phyloP scores from a whole-genome alignment of 1,284 basidiomycete genomes.

The Lentinula novae-zelandiae region DNA sequence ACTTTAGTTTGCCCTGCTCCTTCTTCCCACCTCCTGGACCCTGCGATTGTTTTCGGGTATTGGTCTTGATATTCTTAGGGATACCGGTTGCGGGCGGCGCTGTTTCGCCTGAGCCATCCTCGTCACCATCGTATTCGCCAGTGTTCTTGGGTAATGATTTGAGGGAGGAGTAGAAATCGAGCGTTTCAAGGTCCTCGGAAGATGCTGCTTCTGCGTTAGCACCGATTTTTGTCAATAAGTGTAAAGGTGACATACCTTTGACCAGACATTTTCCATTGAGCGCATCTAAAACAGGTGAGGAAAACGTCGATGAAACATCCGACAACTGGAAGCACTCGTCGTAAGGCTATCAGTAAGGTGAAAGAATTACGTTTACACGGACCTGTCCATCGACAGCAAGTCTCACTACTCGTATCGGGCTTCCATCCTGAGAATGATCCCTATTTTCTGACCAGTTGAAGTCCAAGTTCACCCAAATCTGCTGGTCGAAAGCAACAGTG shows the following conservation, averaged over 20 bases:
- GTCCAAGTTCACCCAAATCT: constrained; percentile 51
- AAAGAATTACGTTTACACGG: neutral
- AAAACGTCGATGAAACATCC: constrained; percentile 21
- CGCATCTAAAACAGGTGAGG: constrained; percentile 24
- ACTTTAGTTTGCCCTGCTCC: constrained; percentile 47
- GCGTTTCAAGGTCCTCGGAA: constrained; percentile 40
- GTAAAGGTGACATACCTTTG: constrained; percentile 29
- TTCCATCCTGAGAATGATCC: neutral
- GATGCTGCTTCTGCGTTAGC: constrained; percentile 35
- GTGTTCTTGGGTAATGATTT: constrained; percentile 60
- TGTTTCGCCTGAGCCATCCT: constrained; percentile 15
- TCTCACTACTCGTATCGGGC: constrained; percentile 21
- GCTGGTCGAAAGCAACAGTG: constrained; percentile 32
- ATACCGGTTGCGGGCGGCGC: constrained; percentile 12
- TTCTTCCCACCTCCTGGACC: constrained; percentile 29
- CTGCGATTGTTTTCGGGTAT: constrained; percentile 22
- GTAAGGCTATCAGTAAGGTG: neutral
- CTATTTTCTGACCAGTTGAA: constrained; percentile 30
- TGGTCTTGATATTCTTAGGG: constrained; percentile 7
- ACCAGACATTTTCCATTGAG: constrained; percentile 38
- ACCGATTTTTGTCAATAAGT: constrained; percentile 1
- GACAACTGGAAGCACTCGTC: neutral
- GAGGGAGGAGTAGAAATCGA: constrained; percentile 62
- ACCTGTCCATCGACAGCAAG: constrained; percentile 27
- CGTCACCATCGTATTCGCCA: constrained; percentile 41